phyloP scores from a whole-genome alignment of 257 asterid species.

The Leptodermis oblonga region DNA sequence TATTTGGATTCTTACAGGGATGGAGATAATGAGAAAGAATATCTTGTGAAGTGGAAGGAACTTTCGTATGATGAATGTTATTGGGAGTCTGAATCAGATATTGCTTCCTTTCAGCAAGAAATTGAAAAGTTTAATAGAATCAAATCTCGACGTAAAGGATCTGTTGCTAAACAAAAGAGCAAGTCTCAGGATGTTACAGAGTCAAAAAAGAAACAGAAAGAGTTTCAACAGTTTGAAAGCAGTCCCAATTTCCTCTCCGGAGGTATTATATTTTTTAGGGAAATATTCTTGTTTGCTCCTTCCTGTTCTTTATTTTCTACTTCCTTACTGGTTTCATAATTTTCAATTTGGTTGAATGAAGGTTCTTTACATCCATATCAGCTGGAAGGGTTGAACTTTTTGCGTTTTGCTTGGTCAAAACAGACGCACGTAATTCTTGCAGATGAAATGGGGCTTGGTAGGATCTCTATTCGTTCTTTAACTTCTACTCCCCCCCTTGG shows the following conservation, averaged over 20 bases:
- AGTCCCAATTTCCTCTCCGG: conserved; percentile 90
- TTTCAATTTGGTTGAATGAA: conserved; percentile 23
- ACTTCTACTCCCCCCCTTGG: neutral
- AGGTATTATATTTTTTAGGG: conserved; percentile 39
- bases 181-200: conserved; percentile 53
- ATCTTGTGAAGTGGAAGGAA: conserved; percentile 97
- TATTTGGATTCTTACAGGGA: conserved; percentile 41
- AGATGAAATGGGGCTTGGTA: conserved; percentile 99
- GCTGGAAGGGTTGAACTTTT: conserved; percentile 98
- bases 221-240: conserved; percentile 84
- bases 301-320: neutral
- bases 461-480: conserved; percentile 24
- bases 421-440: conserved; percentile 98
- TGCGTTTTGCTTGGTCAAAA: conserved; percentile 96
- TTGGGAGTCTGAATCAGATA: conserved; percentile 88
- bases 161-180: conserved; percentile 55
- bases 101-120: conserved; percentile 73
- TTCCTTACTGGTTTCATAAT: neutral
- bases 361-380: conserved; percentile 98
- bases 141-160: conserved; percentile 53
- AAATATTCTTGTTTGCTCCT: neutral
- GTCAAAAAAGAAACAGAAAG: conserved; percentile 62
- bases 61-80: conserved; percentile 90
- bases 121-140: conserved; percentile 60
- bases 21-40: conserved; percentile 65